Conservation (phyloP, 176 grass and related monocot species). For the Juncus effusus region DNA sequence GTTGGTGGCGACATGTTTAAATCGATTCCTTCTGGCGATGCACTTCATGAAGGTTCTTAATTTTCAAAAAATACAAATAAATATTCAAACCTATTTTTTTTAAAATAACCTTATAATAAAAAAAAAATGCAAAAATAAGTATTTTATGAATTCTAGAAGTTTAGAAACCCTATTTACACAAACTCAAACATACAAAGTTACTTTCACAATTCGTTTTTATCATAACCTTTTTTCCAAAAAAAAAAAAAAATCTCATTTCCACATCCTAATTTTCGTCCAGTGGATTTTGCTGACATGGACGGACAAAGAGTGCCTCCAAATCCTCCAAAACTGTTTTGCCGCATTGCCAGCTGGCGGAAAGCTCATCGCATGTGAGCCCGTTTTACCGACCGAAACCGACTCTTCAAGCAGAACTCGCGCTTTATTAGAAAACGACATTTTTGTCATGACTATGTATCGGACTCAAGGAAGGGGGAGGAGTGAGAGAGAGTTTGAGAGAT, state of each 20-base stretch:
- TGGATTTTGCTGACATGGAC: slow-evolving; percentile 87
- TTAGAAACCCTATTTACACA: too few relatives aligned
- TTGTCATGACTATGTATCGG: slow-evolving; percentile 80
- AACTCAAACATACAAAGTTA: not conserved
- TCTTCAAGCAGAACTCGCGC: slow-evolving; percentile 59
- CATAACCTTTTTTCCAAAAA: not conserved
- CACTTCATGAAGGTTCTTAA: slow-evolving; percentile 75
- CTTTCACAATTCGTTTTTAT: not conserved
- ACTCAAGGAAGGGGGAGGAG: slow-evolving; percentile 61
- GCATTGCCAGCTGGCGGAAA: slow-evolving; percentile 71
- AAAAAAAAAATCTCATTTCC: not conserved
- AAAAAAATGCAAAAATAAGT: too few relatives aligned
- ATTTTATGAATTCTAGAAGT: not conserved
- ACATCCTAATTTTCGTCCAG: slow-evolving; percentile 20
- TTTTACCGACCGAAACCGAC: slow-evolving; percentile 61
- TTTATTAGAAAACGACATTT: slow-evolving; percentile 80
- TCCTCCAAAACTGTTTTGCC: slow-evolving; percentile 60
- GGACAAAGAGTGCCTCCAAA: slow-evolving; percentile 60
- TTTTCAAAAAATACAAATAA: too few relatives aligned
- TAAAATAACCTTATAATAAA: too few relatives aligned
- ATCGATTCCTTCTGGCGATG: slow-evolving; percentile 60
- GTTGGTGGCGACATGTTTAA: slow-evolving; percentile 85
- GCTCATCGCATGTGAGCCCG: slow-evolving; percentile 76
- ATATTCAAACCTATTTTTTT: too few relatives aligned
- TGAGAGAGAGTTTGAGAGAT: slow-evolving; percentile 61